These are phyloP conservation scores for Aspergillus indologenus DNA, from an alignment of 495 filamentous ascomycete genomes.

Conservation along the genomic window DNA sequence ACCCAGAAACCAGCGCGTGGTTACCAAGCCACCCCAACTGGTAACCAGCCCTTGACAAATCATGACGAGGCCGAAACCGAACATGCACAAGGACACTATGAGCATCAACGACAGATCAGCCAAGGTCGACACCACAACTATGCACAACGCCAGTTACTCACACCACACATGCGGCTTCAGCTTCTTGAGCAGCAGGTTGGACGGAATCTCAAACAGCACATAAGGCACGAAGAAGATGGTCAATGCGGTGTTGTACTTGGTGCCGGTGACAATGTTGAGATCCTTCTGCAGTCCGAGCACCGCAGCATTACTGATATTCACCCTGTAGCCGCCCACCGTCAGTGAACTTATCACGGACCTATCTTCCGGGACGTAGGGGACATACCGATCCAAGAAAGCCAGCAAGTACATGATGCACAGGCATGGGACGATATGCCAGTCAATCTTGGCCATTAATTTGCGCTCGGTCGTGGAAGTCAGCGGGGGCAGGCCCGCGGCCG, in stretches of 20 bases:
- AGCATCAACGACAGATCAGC: not conserved
- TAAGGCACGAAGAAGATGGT: slow-evolving; percentile 95
- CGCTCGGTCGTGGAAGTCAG: slow-evolving; percentile 61
- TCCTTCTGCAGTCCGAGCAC: slow-evolving; percentile 62
- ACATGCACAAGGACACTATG: slow-evolving; percentile 70
- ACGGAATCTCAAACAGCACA: slow-evolving; percentile 80
- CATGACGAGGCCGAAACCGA: slow-evolving; percentile 74
- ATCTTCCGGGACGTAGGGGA: not conserved
- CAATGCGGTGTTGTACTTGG: slow-evolving; percentile 74
- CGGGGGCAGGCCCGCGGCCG: slow-evolving; percentile 26
- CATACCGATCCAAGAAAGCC: slow-evolving; percentile 80
- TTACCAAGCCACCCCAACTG: slow-evolving; percentile 74
- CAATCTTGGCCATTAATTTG: slow-evolving; percentile 71
- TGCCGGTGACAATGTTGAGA: slow-evolving; percentile 50
- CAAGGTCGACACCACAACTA: not conserved
- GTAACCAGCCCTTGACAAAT: slow-evolving; percentile 75
- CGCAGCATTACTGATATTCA: slow-evolving; percentile 67
- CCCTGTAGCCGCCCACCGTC: slow-evolving; percentile 31
- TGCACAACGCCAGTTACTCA: slow-evolving; percentile 22
- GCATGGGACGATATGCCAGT: slow-evolving; percentile 76
- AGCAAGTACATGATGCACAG: slow-evolving; percentile 80
- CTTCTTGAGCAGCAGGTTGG: slow-evolving; percentile 81
- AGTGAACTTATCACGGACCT: slow-evolving; percentile 7
- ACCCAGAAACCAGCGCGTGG: slow-evolving; percentile 76
- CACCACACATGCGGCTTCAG: slow-evolving; percentile 79